Evolutionary conservation across 2,329 filamentous ascomycete genomes (phyloP).

Genomic region (Exophiala oligosperma): DNA sequence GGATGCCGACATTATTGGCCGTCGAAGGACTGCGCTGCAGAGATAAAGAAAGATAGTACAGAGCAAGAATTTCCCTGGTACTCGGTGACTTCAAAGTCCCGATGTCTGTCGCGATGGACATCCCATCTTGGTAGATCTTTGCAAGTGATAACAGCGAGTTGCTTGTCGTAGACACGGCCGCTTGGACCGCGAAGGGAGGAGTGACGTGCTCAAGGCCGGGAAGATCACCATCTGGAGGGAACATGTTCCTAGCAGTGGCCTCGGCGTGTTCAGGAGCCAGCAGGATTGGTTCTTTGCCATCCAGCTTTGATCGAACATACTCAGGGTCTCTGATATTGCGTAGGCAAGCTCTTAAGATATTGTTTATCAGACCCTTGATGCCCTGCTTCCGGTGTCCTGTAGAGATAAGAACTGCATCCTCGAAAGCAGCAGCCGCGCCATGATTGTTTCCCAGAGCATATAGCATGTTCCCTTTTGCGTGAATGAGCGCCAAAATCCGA

Average conservation of each 20-base stretch:
- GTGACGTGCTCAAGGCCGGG: conserved; percentile 75
- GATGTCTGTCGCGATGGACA: conserved; percentile 57
- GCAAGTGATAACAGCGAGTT: conserved; percentile 92
- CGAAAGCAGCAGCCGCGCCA: conserved; percentile 82
- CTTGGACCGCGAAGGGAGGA: conserved; percentile 70
- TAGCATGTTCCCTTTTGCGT: conserved; percentile 98
- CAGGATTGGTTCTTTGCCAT: conserved; percentile 64
- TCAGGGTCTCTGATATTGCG: conserved; percentile 18
- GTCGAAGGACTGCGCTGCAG: conserved; percentile 95
- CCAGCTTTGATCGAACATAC: conserved; percentile 36
- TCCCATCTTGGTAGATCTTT: conserved; percentile 97
- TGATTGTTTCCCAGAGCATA: conserved; percentile 83
- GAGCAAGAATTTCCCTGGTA: conserved; percentile 85
- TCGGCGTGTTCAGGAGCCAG: conserved; percentile 81
- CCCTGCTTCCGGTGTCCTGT: conserved; percentile 68
- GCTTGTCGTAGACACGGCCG: conserved; percentile 88
- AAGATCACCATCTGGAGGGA: conserved; percentile 71
- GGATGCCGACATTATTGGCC: conserved; percentile 95
- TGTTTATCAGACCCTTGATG: conserved; percentile 75
- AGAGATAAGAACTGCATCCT: conserved; percentile 90
- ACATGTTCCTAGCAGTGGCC: conserved; percentile 79
- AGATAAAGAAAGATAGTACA: conserved; percentile 94
- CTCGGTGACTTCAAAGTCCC: conserved; percentile 66
- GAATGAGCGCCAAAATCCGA: conserved; percentile 86
- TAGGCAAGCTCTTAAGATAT: conserved; percentile 65